Evolutionary conservation across 129 eudicot species (phyloP), one percentile per base, ranked within the genome.

Genomic region (Arctium minus): DNA sequence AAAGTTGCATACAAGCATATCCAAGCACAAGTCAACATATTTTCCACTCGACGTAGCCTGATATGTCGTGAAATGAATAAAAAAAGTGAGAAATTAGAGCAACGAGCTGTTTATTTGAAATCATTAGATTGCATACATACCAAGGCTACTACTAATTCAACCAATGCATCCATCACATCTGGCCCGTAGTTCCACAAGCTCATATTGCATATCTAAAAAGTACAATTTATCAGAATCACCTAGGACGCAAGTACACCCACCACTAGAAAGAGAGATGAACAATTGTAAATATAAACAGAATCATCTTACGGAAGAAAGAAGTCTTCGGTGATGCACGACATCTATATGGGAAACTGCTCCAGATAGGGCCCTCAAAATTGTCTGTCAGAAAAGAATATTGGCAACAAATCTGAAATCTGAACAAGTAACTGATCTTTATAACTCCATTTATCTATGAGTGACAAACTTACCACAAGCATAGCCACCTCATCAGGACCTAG

Each of bases 101-200:
- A 80, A 72, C 17, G 64, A 72, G 8, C 3, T 50, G 44, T 77
- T 50, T 38, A 53, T 42, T 40, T 50, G 44, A 0, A 72, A 27
- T 38, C 40, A 71, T 72, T 9, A 22, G 39, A 42, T 12, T 32
- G 31, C n/a, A 39, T 10, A 79, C 87, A 64, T 93, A 96, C 99
- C 98, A 96, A 81, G 32, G 98, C 82, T 72, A 88, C 81, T 13
- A 93, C 84, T 36, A 96, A 81, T 76, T 96, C 98, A 17, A 88
- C 81, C 87, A 96, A 85, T n/a, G 97, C 99, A 84, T 96, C 99
- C 99, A 96, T 91, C 48, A 93, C 99, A 91, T 91, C 93, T 35
- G 98, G 89, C 37, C 90, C 87, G 68, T 93, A 93, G 88, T 93
- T 86, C 98, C 99, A 96, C 75, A 96, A 76, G 90, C 97, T 90